Evolutionary conservation across 2,329 filamentous ascomycete genomes (phyloP).

Genomic region (Hymenoscyphus fraxineus): DNA sequence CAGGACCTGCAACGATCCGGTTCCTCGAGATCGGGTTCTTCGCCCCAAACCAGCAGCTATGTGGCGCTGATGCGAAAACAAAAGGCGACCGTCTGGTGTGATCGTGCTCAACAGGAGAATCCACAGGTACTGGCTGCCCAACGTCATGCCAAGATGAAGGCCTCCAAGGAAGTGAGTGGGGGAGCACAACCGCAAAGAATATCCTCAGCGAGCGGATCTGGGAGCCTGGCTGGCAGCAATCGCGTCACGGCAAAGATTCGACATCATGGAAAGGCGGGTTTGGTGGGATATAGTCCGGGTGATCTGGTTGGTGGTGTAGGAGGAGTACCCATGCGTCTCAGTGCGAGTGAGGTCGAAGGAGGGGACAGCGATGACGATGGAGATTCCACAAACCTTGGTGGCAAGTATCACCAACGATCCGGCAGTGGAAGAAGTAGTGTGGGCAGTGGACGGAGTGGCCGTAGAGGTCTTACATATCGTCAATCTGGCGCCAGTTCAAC

Average conservation of each 20-base stretch:
- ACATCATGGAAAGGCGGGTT: slow-evolving; percentile 75
- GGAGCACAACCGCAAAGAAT: slow-evolving; percentile 40
- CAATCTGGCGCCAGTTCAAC: slow-evolving; percentile 35
- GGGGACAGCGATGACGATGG: slow-evolving; percentile 79
- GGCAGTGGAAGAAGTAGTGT: slow-evolving; percentile 69
- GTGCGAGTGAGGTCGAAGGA: slow-evolving; percentile 91
- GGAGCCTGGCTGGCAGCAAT: slow-evolving; percentile 34
- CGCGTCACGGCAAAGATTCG: slow-evolving; percentile 82
- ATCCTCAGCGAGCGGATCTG: slow-evolving; percentile 36
- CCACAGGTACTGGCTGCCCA: slow-evolving; percentile 78
- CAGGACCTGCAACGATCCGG: slow-evolving; percentile 70
- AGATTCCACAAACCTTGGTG: slow-evolving; percentile 40
- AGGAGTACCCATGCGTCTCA: slow-evolving; percentile 85
- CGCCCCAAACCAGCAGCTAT: slow-evolving; percentile 63
- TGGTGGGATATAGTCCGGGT: slow-evolving; percentile 72
- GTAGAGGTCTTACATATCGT: slow-evolving; percentile 39
- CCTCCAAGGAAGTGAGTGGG: slow-evolving; percentile 77
- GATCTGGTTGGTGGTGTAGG: slow-evolving; percentile 66
- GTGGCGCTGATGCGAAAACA: slow-evolving; percentile 95
- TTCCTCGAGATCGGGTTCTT: slow-evolving; percentile 69
- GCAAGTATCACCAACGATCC: slow-evolving; percentile 63
- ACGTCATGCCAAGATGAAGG: slow-evolving; percentile 80
- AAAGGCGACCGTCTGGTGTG: slow-evolving; percentile 98
- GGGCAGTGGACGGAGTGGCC: slow-evolving; percentile 29
- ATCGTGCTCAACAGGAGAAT: slow-evolving; percentile 88